phyloP scores from a whole-genome alignment of 2,329 filamentous ascomycete species.

The Talaromyces sp. region DNA sequence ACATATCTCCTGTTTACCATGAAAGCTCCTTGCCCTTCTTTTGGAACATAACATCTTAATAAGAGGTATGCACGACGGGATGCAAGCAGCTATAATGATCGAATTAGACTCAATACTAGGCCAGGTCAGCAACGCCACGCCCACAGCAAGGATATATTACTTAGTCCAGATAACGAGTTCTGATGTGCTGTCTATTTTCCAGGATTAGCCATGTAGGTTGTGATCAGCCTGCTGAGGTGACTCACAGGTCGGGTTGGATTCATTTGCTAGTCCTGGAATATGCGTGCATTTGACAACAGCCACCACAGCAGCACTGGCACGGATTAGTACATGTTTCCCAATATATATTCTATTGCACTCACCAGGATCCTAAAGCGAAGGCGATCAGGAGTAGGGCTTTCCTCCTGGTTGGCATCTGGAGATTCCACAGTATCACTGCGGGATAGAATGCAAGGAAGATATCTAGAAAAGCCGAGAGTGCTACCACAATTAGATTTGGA shows the following conservation, averaged over 20 bases:
- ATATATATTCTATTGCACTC: slow-evolving; percentile 6
- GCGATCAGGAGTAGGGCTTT: slow-evolving; percentile 24
- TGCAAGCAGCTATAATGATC: slow-evolving; percentile 12
- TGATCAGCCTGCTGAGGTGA: slow-evolving; percentile 3
- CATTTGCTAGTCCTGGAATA: slow-evolving; percentile 26
- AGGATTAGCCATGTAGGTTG: background rate
- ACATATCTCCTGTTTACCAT: background rate
- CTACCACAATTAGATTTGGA: slow-evolving; percentile 13
- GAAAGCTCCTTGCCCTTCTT: background rate
- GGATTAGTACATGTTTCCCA: background rate
- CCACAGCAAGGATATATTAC: background rate
- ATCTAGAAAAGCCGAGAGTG: slow-evolving; percentile 28
- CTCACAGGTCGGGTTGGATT: slow-evolving; percentile 26
- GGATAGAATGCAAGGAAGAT: slow-evolving; percentile 29
- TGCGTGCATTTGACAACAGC: slow-evolving; percentile 31
- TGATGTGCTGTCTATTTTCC: slow-evolving; percentile 4
- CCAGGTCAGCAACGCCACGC: background rate
- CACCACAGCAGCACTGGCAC: slow-evolving; percentile 27
- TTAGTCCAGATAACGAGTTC: slow-evolving; percentile 14
- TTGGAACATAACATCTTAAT: background rate
- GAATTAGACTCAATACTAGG: slow-evolving; percentile 8
- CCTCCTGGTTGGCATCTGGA: slow-evolving; percentile 27
- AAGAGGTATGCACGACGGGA: background rate
- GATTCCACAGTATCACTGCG: slow-evolving; percentile 26
- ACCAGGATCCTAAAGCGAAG: slow-evolving; percentile 28